Conservation (phyloP, 169 alveolate genomes). For the Condylostoma magnum region DNA sequence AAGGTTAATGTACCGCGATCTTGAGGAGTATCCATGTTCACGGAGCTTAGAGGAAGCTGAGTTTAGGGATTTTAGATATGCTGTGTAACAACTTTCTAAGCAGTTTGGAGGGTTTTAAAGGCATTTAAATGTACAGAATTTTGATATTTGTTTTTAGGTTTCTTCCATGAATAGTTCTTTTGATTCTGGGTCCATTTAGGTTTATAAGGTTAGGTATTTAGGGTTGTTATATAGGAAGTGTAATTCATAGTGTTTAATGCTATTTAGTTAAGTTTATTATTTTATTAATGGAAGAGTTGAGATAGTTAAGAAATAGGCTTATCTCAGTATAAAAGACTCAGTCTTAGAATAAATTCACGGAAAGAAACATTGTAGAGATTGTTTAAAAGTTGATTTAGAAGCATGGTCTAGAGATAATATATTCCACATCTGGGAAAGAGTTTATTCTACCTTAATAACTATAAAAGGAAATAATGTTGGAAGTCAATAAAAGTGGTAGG, state of each 20-base stretch:
- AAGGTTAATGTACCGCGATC: background rate
- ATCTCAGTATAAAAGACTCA: constrained; percentile 9
- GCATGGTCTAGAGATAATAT: background rate
- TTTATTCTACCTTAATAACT: constrained; percentile 21
- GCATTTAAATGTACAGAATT: background rate
- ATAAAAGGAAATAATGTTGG: constrained; percentile 5
- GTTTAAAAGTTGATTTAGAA: constrained; percentile 22
- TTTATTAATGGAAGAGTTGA: constrained; percentile 14
- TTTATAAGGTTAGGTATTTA: too few species aligned
- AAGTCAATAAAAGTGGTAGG: constrained; percentile 18
- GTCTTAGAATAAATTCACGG: constrained; percentile 1
- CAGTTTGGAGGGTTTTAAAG: background rate
- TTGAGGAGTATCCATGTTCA: background rate
- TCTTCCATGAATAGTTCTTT: background rate
- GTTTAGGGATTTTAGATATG: background rate
- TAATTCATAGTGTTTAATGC: too few species aligned
- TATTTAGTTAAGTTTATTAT: background rate
- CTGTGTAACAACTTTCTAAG: constrained; percentile 8
- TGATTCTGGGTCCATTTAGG: too few species aligned
- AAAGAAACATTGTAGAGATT: constrained; percentile 29
- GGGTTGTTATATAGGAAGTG: too few species aligned
- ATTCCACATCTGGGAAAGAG: constrained; percentile 20
- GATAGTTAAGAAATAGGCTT: background rate
- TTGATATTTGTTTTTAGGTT: background rate
- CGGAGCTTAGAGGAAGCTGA: background rate